Evolutionary conservation across 768 basidiomycete species (phyloP).

Genomic region (Lactarius psammicola): DNA sequence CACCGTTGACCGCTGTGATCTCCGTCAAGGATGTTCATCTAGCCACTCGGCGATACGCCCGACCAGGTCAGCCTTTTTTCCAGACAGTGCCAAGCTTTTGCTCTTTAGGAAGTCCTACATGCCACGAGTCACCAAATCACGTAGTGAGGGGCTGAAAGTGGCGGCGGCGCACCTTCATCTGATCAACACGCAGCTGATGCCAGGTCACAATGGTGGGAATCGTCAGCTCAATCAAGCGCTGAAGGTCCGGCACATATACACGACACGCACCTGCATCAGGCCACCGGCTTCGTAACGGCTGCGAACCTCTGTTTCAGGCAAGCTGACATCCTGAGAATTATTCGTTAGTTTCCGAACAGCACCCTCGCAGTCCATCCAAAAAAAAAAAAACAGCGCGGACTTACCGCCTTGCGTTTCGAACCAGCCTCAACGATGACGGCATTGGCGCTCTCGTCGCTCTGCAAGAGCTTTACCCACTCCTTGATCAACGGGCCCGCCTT

Average conservation of each 20-base stretch:
- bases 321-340: slow-evolving; percentile 50
- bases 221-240: slow-evolving; percentile 15
- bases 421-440: slow-evolving; percentile 47
- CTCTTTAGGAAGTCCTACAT: slow-evolving; percentile 68
- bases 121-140: slow-evolving; percentile 21
- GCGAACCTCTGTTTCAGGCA: slow-evolving; percentile 73
- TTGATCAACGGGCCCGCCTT: slow-evolving; percentile 60
- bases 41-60: slow-evolving; percentile 68
- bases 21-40: slow-evolving; percentile 36
- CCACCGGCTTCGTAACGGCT: slow-evolving; percentile 58
- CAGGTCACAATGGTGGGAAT: background rate
- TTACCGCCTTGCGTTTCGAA: slow-evolving; percentile 71
- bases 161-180: slow-evolving; percentile 60
- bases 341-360: background rate
- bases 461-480: slow-evolving; percentile 66
- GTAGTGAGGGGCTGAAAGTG: slow-evolving; percentile 1
- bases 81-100: slow-evolving; percentile 58
- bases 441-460: slow-evolving; percentile 62
- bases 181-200: slow-evolving; percentile 67
- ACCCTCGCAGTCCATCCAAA: background rate
- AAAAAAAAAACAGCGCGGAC: slow-evolving; percentile 31
- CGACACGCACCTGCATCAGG: slow-evolving; percentile 57
- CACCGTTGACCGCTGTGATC: background rate
- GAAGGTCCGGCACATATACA: slow-evolving; percentile 6
- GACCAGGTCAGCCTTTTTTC: slow-evolving; percentile 71